Evolutionary conservation across 768 basidiomycete genomes (phyloP).

Genomic region (Termitomyces sp.): DNA sequence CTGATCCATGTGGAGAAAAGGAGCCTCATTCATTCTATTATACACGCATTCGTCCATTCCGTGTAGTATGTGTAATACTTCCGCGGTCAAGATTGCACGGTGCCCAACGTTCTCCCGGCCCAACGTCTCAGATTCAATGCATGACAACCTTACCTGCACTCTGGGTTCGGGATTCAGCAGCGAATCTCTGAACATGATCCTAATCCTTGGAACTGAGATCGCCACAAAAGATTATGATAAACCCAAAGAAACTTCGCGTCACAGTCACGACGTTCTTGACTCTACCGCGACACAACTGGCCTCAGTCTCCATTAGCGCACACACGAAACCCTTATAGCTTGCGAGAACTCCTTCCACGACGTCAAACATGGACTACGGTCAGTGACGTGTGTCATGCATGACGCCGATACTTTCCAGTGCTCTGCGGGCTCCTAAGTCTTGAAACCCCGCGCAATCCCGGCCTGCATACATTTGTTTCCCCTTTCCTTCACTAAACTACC

Average conservation of each 20-base stretch:
- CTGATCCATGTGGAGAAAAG: neutral
- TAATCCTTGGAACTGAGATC: neutral
- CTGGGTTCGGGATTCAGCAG: neutral
- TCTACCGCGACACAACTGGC: neutral
- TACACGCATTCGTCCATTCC: neutral
- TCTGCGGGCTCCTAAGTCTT: neutral
- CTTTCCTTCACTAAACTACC: neutral
- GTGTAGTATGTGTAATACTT: neutral
- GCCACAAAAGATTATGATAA: neutral
- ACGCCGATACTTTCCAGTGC: neutral
- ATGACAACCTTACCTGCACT: neutral
- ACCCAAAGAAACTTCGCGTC: neutral
- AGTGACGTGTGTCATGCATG: neutral
- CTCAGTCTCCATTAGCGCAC: neutral
- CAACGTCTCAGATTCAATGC: neutral
- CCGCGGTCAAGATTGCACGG: constrained; percentile 1
- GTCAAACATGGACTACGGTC: too few species aligned
- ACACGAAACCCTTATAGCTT: neutral
- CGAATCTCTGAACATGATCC: neutral
- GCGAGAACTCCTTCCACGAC: neutral
- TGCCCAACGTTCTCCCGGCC: constrained; percentile 5
- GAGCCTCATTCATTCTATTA: neutral
- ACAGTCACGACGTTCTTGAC: neutral
- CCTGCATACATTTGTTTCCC: neutral
- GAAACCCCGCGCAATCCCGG: neutral